Evolutionary conservation across 108 stramenopile species (phyloP), one percentile per base, ranked within the genome.

Genomic region (Cyclostephanos tholiformis): DNA sequence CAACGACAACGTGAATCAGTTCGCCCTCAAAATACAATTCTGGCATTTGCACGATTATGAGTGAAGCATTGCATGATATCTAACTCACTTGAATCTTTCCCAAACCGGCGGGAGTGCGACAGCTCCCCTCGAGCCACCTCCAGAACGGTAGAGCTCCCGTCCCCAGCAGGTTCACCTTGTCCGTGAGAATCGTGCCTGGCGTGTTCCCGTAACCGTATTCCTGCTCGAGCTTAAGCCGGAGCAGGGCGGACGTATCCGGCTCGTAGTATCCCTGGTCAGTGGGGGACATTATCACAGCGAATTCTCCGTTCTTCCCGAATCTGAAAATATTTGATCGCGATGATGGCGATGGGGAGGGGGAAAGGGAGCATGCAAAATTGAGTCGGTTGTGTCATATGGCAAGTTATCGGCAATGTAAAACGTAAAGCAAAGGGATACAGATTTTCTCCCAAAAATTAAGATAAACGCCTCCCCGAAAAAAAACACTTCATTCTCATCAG

Each of bases 231-330:
- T 95, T 95, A 53, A 93, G 77, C 12, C 95, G 89, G 57, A 95
- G 84, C 13, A 95, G 65, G 23, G 86, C 82, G 11, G 91, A 92
- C 25, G 95, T 95, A 71, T 95, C 95, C 14, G 95, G 95, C 79
- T 95, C 95, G 79, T 90, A 95, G 65, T 95, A 95, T 11, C 95
- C 95, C 70, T 95, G 95, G 58, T 95, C 95, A 36, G 89, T 92
- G 32, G 95, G 95, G n/a, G 87, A 85, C 43, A 86, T n/a, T 25
- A 95, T 74, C 38, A 95, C 91, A 1, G 82, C 89, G 64, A 94
- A 88, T 55, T 90, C 88, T n/a, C 90, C 88, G 25, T 76, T 65
- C 44, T 79, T 87, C 27, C 88, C 88, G 62, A 89, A 88, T 72
- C 91, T 87, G 61, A 48, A 19, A 35, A 23, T 12, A 23, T 0